Base-by-base conservation (phyloP, 768 basidiomycete species). In the Epithele typhae region DNA sequence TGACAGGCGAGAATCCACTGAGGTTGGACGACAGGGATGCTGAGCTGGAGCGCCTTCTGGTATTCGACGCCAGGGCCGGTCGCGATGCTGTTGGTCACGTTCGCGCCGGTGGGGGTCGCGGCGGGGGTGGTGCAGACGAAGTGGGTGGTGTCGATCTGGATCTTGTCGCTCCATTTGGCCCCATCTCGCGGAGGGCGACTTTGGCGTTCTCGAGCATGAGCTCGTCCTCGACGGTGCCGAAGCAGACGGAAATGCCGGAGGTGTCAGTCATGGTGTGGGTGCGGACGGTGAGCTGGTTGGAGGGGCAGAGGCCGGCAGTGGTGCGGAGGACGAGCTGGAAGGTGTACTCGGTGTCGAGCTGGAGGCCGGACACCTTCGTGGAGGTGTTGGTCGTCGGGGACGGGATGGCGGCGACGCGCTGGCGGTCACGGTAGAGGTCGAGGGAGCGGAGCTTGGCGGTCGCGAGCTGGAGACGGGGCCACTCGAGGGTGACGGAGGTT, bases 91-190 rank as follows among this genome's bases (percentile, higher is more conserved):
- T 83, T 80, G 8, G 74, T 71, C 0, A 74, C 74, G 47, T 71
- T 74, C 9, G 80, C 80, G 25, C 79, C 84, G 9, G 64, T 57
- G 0, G 81, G 78, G 0, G 81, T 83, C 9, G 81, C 76, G 1
- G 83, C 85, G 3, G 93, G 92, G 0, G 88, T 92, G 15, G 92
- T 95, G 62, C 93, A 95, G 34, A 97, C 93, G 55, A 96, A 99
- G 65, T 99, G 95, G 0, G 94, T 97, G 9, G 95, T 98, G 61
- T 99, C 95, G 48, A 98, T 94, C 69, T 94, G 90, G 33, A 99
- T 93, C 59, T 82, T 87, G 54, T 94, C 87, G 58, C 83, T 89
- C 84, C 87, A 93, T 54, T 86, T 86, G 0, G 91, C 95, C 76
- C 78, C 87, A 98, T 96, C 57, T 88, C 83, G 37, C 75, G 63